Evolutionary conservation across 2,329 filamentous ascomycete genomes (phyloP), one percentile per base, ranked within the genome.

Genomic region (Exophiala oligosperma): DNA sequence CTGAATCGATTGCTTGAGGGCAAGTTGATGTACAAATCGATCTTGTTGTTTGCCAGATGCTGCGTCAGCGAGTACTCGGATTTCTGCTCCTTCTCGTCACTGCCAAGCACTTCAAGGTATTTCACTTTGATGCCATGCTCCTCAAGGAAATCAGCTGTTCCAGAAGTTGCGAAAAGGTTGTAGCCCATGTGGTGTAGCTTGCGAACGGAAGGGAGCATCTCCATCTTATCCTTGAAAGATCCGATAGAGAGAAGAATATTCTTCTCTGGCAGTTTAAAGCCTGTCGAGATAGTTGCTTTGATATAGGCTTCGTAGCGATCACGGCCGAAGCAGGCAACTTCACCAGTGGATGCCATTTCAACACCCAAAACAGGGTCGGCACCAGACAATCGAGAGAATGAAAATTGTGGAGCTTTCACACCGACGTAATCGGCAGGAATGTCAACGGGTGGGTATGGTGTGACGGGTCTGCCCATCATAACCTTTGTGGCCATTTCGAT

Each of bases 401-500:
- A 97, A 83, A 99, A 99, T 74, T 99, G 94, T 1, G 94, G 94
- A 35, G 97, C 94, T 81, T 99, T 99, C 73, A 97, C 91, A 77
- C 91, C 94, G 51, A 99, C 93, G 65, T 91, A 93, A 72, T 94
- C 85, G 11, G 88, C 81, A 3, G 89, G 84, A 49, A 97, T 84
- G 57, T 84, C 86, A 60, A 88, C 84, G 6, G 86, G 81, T 48
- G 94, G 93, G 70, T 97, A 97, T 67, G 88, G 89, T 55, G 84
- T 77, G 64, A 97, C 87, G 2, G 91, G 90, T 69, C 91, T 80
- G 47, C 88, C 89, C 78, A 94, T 91, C 77, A 97, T 97, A 14
- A 93, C 93, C 80, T 95, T 96, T 67, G 94, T 97, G 28, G 94
- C 94, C 91, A 99, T 92, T 79, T 97, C 93, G 65, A 99, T 97